Percentiles rank a stretch among this genome's conserved stretches.
Conservation (phyloP, 2,329 filamentous ascomycete genomes). For the Orbilia javanica region DNA sequence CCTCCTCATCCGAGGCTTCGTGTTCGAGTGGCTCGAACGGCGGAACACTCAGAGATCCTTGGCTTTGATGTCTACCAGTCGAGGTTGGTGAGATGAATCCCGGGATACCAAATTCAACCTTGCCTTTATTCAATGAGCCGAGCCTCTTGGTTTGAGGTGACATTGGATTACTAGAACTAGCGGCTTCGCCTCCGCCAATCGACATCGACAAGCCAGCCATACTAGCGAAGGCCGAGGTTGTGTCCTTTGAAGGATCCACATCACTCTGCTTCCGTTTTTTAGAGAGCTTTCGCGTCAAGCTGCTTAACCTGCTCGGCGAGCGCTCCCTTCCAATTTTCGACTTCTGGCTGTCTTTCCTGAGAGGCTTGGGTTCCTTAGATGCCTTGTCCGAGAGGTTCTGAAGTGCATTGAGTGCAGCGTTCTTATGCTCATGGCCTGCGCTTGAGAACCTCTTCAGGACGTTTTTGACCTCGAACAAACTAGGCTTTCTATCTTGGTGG, state of each 20-base stretch:
- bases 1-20: slow-evolving; percentile 75
- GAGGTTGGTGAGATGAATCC: slow-evolving; percentile 35
- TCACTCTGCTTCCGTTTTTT: slow-evolving; percentile 57
- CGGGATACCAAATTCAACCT: slow-evolving; percentile 39
- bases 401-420: slow-evolving; percentile 46
- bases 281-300: slow-evolving; percentile 50
- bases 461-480: slow-evolving; percentile 57
- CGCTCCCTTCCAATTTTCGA: slow-evolving; percentile 47
- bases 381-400: slow-evolving; percentile 51
- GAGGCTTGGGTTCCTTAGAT: slow-evolving; percentile 48
- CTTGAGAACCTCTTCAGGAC: slow-evolving; percentile 57
- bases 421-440: slow-evolving; percentile 52
- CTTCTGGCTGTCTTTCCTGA: slow-evolving; percentile 51
- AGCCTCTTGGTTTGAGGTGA: slow-evolving; percentile 45
- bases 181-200: slow-evolving; percentile 44
- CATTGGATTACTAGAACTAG: slow-evolving; percentile 54
- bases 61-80: slow-evolving; percentile 41
- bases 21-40: slow-evolving; percentile 67
- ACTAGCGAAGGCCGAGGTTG: slow-evolving; percentile 45
- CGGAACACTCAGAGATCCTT: slow-evolving; percentile 54
- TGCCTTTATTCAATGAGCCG: slow-evolving; percentile 33
- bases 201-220: slow-evolving; percentile 54
- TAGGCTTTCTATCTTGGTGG: slow-evolving; percentile 48
- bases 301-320: slow-evolving; percentile 47
- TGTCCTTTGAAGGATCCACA: slow-evolving; percentile 39